Evolutionary conservation across 1,284 basidiomycete species (phyloP), one percentile per base, ranked within the genome.

Genomic region (Pseudozyma hubeiensis): DNA sequence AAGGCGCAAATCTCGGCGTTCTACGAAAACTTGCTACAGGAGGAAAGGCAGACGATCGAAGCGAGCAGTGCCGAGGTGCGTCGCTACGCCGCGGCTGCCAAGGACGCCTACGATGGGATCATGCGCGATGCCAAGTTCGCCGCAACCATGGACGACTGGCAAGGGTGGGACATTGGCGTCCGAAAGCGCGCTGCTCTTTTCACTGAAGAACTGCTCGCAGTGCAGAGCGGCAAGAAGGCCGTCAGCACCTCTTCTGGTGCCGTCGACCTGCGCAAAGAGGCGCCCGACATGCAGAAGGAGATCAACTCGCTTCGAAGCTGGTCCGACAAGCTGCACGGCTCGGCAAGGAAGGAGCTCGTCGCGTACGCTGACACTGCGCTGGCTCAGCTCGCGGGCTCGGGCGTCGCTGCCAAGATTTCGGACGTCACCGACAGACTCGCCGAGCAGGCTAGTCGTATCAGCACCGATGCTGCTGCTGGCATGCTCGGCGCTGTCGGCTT

Each of bases 81-180:
- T 4, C 55, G 69, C n/a, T 82, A 68, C 43, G 62, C 71, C 24
- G 51, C 33, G 0, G 64, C 75, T 30, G 79, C 78, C 33, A 60
- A 68, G 39, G 52, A 67, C n/a, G 67, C 61, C 5, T 82, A 75
- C 53, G 71, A 73, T 58, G 57, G 61, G 16, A 60, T 79, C 30
- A 82, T 84, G 79, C 60, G 67, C 29, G 54, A 70, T 10, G 73
- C 68, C 57, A 80, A 81, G 56, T 84, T 83, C 53, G 53, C 73
- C 13, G 64, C 40, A 9, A 83, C 77, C 50, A 72, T 74, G 57
- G 79, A 80, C 47, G 79, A 84, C 33, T 78, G 68, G 62, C 62
- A 66, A 6, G 80, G 80, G 31, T 84, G 82, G 82, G 79, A 79
- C 53, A 58, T 71, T 14, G 80, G 78, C 11, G 65, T 81, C 34